Percentiles rank a stretch among this genome's conserved stretches.
Conservation (phyloP, 331 rosid genomes). For the Stylosanthes scabra region DNA sequence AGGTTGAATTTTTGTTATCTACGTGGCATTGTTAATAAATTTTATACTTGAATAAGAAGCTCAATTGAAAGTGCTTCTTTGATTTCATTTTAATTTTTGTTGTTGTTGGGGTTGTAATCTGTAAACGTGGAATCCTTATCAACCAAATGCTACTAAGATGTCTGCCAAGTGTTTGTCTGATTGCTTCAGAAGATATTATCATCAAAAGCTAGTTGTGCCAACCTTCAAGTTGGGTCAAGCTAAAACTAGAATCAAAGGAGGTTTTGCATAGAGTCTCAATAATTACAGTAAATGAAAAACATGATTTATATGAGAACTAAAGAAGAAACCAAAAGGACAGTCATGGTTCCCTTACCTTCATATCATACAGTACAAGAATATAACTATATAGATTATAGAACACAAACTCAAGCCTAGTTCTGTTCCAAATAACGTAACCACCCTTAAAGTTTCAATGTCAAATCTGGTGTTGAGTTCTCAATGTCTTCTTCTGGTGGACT, state of each 20-base stretch:
- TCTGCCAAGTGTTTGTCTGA: no score
- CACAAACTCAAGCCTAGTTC: slow-evolving; percentile 41
- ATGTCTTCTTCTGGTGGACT: slow-evolving; percentile 53
- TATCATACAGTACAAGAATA: slow-evolving; percentile 59
- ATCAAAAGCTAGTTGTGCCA: no score
- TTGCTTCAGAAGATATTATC: no score
- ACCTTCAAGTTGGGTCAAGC: no score
- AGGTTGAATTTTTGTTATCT: no score
- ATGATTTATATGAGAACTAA: slow-evolving; percentile 47
- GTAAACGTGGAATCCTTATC: slow-evolving; percentile 62
- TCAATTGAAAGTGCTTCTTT: no score
- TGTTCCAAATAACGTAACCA: slow-evolving; percentile 28
- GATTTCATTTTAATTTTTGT: no score
- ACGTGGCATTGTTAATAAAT: no score
- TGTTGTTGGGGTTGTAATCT: slow-evolving; percentile 62
- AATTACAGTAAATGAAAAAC: slow-evolving; percentile 42
- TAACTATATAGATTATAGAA: slow-evolving; percentile 38
- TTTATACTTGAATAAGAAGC: no score
- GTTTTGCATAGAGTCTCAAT: slow-evolving; percentile 2
- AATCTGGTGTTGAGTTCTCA: slow-evolving; percentile 72
- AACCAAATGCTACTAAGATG: slow-evolving; percentile 55
- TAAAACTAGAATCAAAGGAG: no score
- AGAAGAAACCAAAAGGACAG: slow-evolving; percentile 37
- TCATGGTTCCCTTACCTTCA: slow-evolving; percentile 46
- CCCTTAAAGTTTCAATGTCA: slow-evolving; percentile 80